Conservation (phyloP, 148 eudicot genomes). For the Limonium bicolor region DNA sequence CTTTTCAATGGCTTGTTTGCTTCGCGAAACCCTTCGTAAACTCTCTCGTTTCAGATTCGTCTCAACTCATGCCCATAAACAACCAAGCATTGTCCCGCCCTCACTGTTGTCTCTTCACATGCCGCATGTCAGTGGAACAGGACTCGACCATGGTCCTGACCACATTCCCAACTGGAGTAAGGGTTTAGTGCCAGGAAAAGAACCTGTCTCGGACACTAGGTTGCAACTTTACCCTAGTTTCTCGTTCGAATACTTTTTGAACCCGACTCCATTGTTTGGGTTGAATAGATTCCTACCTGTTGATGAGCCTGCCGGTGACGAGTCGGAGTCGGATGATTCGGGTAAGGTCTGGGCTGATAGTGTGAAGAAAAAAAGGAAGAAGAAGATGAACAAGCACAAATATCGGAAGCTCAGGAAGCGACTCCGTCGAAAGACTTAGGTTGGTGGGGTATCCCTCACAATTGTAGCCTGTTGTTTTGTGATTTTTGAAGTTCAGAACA, state of each 20-base stretch:
- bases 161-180: conserved; percentile 10
- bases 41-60: conserved; percentile 8
- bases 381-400: conserved; percentile 53
- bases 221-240: conserved; percentile 28
- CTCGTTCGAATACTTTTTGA: conserved; percentile 21
- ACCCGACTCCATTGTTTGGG: conserved; percentile 21
- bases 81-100: conserved; percentile 11
- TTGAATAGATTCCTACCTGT: background rate
- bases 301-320: conserved; percentile 1
- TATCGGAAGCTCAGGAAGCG: conserved; percentile 34
- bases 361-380: conserved; percentile 58
- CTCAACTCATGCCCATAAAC: conserved; percentile 11
- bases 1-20: conserved; percentile 11
- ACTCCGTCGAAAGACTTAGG: conserved; percentile 32
- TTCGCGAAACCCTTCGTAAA: conserved; percentile 14
- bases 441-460: conserved; percentile 6
- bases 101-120: background rate
- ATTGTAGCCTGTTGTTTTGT: too few relatives aligned
- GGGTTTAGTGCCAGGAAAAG: conserved; percentile 8
- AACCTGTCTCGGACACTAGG: conserved; percentile 5
- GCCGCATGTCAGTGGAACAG: conserved; percentile 8
- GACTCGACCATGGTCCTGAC: conserved; percentile 4
- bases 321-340: conserved; percentile 11
- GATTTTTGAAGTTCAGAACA: too few relatives aligned
- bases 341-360: conserved; percentile 42